phyloP scores from a whole-genome alignment of 495 filamentous ascomycete species.

The Aspergillus bertholletiae region DNA sequence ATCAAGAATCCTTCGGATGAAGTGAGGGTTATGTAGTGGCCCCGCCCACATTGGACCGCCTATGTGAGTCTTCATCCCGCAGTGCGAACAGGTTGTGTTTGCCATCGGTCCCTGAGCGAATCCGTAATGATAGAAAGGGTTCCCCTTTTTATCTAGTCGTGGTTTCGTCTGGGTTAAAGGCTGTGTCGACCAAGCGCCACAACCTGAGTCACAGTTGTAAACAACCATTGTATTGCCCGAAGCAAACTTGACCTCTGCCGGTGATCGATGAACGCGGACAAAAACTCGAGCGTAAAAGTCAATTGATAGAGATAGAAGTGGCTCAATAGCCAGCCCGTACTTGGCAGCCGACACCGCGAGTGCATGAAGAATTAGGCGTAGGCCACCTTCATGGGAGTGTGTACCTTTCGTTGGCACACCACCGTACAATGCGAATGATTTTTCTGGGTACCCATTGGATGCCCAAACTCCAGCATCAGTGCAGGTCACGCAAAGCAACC shows the following conservation, averaged over 20 bases:
- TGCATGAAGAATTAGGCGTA: slow-evolving; percentile 78
- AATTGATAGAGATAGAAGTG: slow-evolving; percentile 85
- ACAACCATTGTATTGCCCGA: slow-evolving; percentile 89
- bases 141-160: slow-evolving; percentile 64
- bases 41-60: slow-evolving; percentile 94
- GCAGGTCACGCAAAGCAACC: slow-evolving; percentile 91
- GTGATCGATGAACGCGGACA: slow-evolving; percentile 73
- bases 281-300: slow-evolving; percentile 95
- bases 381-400: slow-evolving; percentile 83
- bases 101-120: slow-evolving; percentile 65
- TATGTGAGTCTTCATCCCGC: slow-evolving; percentile 80
- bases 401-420: slow-evolving; percentile 79
- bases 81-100: slow-evolving; percentile 68
- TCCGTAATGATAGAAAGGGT: slow-evolving; percentile 67
- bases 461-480: slow-evolving; percentile 95
- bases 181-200: slow-evolving; percentile 82
- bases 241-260: slow-evolving; percentile 81
- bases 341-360: slow-evolving; percentile 74
- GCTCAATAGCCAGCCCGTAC: slow-evolving; percentile 90
- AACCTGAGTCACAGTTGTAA: slow-evolving; percentile 86
- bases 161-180: slow-evolving; percentile 63
- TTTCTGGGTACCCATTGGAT: slow-evolving; percentile 88
- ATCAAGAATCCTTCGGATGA: slow-evolving; percentile 71
- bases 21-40: slow-evolving; percentile 76
- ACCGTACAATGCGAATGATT: slow-evolving; percentile 87